phyloP scores from a whole-genome alignment of 78 protist genomes.

The Carpediemonas membranifera region DNA sequence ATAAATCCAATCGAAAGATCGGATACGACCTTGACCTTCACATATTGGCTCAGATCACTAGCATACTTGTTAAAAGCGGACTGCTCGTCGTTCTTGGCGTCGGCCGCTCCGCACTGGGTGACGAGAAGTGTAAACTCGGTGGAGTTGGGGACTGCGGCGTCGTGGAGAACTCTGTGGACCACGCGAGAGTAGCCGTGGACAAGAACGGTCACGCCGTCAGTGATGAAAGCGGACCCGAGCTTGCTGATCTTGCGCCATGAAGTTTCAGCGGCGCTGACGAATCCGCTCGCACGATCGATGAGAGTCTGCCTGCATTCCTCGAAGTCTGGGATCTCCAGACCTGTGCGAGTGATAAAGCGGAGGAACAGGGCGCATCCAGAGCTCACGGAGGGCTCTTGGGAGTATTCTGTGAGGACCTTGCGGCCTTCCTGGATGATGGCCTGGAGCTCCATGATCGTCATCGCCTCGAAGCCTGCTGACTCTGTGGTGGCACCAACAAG shows the following conservation, averaged over 20 bases:
- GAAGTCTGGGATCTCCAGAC: no score
- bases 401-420: constrained; percentile 14
- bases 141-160: constrained; percentile 24
- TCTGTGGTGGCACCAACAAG: no score
- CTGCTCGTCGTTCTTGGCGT: constrained; percentile 48
- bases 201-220: constrained; percentile 52
- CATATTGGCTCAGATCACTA: constrained; percentile 35
- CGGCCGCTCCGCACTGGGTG: constrained; percentile 58
- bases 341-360: constrained; percentile 50
- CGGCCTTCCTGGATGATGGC: no score
- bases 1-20: constrained; percentile 70
- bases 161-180: constrained; percentile 31
- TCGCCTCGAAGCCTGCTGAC: no score
- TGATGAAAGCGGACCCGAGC: constrained; percentile 51
- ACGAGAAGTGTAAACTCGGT: constrained; percentile 49
- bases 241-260: constrained; percentile 44
- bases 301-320: constrained; percentile 35
- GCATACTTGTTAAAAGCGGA: constrained; percentile 22
- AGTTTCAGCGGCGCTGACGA: constrained; percentile 17
- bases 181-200: constrained; percentile 64
- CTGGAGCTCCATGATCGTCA: no score
- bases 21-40: constrained; percentile 66
- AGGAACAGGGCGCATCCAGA: constrained; percentile 58
- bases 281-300: constrained; percentile 48
- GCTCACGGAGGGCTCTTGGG: constrained; percentile 35